phyloP scores from a whole-genome alignment of 805 yeast species.

The Candida sphagnicola region DNA sequence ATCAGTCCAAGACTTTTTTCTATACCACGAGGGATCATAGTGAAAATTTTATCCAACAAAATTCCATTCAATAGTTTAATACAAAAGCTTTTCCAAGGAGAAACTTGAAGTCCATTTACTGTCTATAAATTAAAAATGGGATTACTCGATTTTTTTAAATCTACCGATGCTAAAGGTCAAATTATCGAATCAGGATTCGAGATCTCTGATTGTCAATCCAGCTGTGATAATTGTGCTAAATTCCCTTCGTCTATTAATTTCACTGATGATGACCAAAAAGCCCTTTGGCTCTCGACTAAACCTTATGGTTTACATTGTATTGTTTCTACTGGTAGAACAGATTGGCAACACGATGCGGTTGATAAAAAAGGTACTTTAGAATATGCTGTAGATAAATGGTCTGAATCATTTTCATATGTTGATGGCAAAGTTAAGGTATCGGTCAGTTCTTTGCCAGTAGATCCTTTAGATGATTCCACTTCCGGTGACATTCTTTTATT shows the following conservation, averaged over 20 bases:
- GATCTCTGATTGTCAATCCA: constrained; percentile 46
- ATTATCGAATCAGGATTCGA: constrained; percentile 15
- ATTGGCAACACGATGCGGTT: constrained; percentile 80
- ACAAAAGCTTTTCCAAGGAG: too few species aligned
- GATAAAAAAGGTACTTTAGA: constrained; percentile 44
- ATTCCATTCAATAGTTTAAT: too few species aligned
- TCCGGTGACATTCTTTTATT: constrained; percentile 55
- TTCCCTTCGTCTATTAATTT: constrained; percentile 52
- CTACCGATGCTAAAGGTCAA: constrained; percentile 23
- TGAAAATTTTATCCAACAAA: too few species aligned
- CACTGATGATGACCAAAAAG: constrained; percentile 29
- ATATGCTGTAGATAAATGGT: constrained; percentile 38
- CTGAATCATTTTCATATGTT: constrained; percentile 12
- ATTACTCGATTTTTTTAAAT: constrained; percentile 1
- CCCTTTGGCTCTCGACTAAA: constrained; percentile 66
- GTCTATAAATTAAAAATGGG: constrained; percentile 3
- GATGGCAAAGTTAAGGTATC: constrained; percentile 42
- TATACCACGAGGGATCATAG: too few species aligned
- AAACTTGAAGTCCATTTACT: too few species aligned
- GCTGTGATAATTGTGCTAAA: constrained; percentile 53
- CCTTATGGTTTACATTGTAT: constrained; percentile 69
- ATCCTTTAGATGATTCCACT: constrained; percentile 21
- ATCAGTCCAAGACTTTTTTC: too few species aligned
- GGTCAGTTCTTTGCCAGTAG: constrained; percentile 49
- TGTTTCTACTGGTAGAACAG: constrained; percentile 78